Evolutionary conservation across 257 asterid genomes (phyloP).

Genomic region (Buddleja alternifolia): DNA sequence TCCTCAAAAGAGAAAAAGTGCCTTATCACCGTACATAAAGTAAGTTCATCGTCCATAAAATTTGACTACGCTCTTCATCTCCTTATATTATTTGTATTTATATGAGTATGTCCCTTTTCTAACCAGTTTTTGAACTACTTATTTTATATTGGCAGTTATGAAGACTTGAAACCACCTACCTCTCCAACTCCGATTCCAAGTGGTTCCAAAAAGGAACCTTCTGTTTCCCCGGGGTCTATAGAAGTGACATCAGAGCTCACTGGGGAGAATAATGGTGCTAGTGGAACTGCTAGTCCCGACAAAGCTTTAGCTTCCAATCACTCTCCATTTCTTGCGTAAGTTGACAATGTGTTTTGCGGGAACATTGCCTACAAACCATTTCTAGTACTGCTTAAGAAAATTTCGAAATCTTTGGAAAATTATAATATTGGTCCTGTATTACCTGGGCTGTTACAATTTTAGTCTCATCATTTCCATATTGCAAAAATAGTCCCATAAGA

Average conservation of each 20-base stretch:
- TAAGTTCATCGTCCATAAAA: slow-evolving; percentile 31
- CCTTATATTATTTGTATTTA: slow-evolving; percentile 29
- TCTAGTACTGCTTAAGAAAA: not conserved
- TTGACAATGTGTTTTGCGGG: slow-evolving; percentile 9
- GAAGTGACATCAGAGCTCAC: slow-evolving; percentile 35
- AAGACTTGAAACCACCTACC: slow-evolving; percentile 69
- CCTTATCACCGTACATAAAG: slow-evolving; percentile 58
- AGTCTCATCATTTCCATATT: no score
- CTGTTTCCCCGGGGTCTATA: slow-evolving; percentile 24
- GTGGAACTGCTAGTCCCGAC: slow-evolving; percentile 26
- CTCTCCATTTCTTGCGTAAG: slow-evolving; percentile 55
- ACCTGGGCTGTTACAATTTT: no score
- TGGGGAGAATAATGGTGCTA: slow-evolving; percentile 38
- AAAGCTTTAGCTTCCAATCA: slow-evolving; percentile 27
- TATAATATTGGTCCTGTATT: no score
- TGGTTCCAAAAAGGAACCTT: slow-evolving; percentile 38
- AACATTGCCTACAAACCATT: not conserved
- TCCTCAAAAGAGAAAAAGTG: slow-evolving; percentile 34
- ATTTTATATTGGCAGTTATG: slow-evolving; percentile 46
- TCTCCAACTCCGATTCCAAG: slow-evolving; percentile 67
- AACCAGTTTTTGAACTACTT: slow-evolving; percentile 22
- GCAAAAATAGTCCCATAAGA: no score
- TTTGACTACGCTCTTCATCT: slow-evolving; percentile 18
- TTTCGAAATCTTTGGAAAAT: no score
- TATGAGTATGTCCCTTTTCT: no score